Evolutionary conservation across 2,329 filamentous ascomycete species (phyloP), one percentile per base, ranked within the genome.

Genomic region (Aspergillus tamarii): DNA sequence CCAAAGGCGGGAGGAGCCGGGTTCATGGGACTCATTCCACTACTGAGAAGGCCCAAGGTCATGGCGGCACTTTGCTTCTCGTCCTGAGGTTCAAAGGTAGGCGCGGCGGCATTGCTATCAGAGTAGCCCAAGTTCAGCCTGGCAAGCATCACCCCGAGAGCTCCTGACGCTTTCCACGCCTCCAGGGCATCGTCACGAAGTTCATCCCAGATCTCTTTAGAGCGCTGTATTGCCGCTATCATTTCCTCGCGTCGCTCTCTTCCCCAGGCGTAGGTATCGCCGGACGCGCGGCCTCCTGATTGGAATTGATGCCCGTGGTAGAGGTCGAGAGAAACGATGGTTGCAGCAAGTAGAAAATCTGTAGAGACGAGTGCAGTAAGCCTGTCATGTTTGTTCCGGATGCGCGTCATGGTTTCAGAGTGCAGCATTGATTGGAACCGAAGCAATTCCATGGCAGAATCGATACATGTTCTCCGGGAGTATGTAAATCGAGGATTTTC

Each of bases 331-430:
- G 89, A 89, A 4, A 97, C 84, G 52, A 97, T 86, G 85, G 95
- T 96, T 5, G 91, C 92, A 2, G 92, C 92, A 14, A 97, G 84
- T 8, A 96, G 83, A 75, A 96, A 97, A 73, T 97, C 94, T 72
- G 91, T 91, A 11, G 91, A 92, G 1, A 90, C 92, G 26, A 93
- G 87, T 0, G 91, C 91, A 39, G 88, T 89, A 62, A 96, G 88
- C 72, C 91, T 92, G 87, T 91, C 94, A 70, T 89, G 89, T 73
- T 93, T 87, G 30, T 87, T 88, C 34, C 89, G 85, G 60, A 97
- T 78, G 30, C 91, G 86, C 26, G 92, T 92, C 52, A 86, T 87
- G 1, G 89, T 90, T 76, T 97, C 93, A 32, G 85, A 82, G 73
- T 94, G 85, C 16, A 97, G 83, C 19, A 89, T 91, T 39, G 87